Evolutionary conservation across 2,329 filamentous ascomycete species (phyloP), one percentile per base, ranked within the genome.

Genomic region (Mycocentrospora acerina): DNA sequence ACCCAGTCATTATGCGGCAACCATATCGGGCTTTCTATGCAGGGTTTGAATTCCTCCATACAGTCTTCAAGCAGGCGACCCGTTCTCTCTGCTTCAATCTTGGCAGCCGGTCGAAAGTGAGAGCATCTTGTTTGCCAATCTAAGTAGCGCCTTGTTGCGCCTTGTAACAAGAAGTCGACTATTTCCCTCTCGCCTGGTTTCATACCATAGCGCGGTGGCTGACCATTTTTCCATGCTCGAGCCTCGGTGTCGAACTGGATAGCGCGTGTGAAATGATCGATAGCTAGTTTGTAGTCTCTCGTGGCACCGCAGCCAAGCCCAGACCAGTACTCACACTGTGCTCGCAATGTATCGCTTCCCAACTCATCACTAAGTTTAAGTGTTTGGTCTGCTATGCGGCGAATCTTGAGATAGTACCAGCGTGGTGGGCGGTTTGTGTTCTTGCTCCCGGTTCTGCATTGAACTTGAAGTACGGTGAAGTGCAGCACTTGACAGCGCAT

Each of bases 311-410:
- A 45, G 2, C 40, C 55, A 13, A 42, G 17, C 15, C 51, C 55
- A 22, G 37, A 28, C 56, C 56, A 60, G 31, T 55, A 59, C 27
- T 51, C 43, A 16, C 44, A 43, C 2, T 48, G 39, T 3, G 55
- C 51, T 19, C 45, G 44, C 14, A 57, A 26, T 3, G 42, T 39
- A 7, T 28, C 16, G 13, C 41, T 47, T 4, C 46, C 15, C 13
- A 52, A 19, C 1, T 31, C 40, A 19, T 46, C 29, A 8, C 51
- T 44, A 7, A 55, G 22, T 3, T 25, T 13, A 4, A 16, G 33
- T 9, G 53, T 51, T 24, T 42, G 35, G 8, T 27, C 36, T 4
- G 51, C 46, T 4, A 41, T 24, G 1, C 24, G 9, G 4, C 25
- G 34, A 8, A 49, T 51, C 6, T 27, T 35, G 1, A 13, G n/a